phyloP scores from a whole-genome alignment of 257 asterid genomes.

The Primulina huaijiensis region DNA sequence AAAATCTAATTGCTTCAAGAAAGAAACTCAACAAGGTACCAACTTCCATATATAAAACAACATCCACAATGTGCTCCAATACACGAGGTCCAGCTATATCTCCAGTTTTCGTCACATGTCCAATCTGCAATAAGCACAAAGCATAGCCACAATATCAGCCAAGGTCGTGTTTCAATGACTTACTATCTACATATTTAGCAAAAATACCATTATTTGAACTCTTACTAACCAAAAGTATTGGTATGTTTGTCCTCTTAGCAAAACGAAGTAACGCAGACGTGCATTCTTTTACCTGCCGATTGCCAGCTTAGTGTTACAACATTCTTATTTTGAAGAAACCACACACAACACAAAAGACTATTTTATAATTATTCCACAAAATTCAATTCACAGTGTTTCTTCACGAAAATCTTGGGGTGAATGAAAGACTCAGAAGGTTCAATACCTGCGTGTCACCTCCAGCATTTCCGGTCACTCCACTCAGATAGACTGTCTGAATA shows the following conservation, averaged over 20 bases:
- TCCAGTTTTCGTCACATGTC: slow-evolving; percentile 93
- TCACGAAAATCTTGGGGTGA: slow-evolving; percentile 5
- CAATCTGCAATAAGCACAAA: slow-evolving; percentile 52
- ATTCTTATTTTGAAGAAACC: background rate
- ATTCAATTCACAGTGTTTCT: slow-evolving; percentile 8
- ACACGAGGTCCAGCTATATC: slow-evolving; percentile 97
- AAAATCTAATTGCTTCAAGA: slow-evolving; percentile 15
- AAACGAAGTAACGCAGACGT: slow-evolving; percentile 83
- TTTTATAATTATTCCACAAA: slow-evolving; percentile 12
- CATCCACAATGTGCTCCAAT: slow-evolving; percentile 96
- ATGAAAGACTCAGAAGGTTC: slow-evolving; percentile 25
- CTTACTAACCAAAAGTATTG: slow-evolving; percentile 75
- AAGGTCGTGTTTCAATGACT: slow-evolving; percentile 13
- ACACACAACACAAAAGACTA: background rate
- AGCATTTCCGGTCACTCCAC: slow-evolving; percentile 79
- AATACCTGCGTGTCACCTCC: slow-evolving; percentile 77
- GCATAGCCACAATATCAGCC: slow-evolving; percentile 17
- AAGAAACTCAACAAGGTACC: slow-evolving; percentile 36
- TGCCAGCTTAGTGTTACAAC: slow-evolving; percentile 17
- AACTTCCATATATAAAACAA: slow-evolving; percentile 91
- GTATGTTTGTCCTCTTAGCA: slow-evolving; percentile 83
- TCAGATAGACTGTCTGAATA: slow-evolving; percentile 86
- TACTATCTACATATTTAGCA: background rate
- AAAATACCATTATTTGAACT: background rate
- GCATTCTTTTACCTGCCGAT: slow-evolving; percentile 87